Base-by-base conservation (phyloP, 2,329 filamentous ascomycete genomes). In the Orbilia quercus region DNA sequence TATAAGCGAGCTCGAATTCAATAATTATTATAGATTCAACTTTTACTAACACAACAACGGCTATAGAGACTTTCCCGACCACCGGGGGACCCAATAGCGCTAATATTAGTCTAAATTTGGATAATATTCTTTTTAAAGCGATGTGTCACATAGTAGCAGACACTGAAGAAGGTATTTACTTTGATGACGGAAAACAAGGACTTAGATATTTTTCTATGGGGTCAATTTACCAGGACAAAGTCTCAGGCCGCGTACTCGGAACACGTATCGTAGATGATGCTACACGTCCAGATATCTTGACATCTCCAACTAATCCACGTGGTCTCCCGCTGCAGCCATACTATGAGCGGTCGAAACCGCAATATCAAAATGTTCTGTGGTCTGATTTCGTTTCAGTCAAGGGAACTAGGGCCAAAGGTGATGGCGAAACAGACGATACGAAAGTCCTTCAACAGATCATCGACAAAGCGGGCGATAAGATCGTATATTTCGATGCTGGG, bases 401-500 rank as follows among this genome's bases (percentile, higher is more conserved):
- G 59, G 48, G 58, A 23, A 31, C 48, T 5, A 74, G 76, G 16
- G 62, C 54, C 12, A 44, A 53, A 18, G 70, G 70, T 14, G 70
- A 69, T 22, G 70, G 70, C 4, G 11, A 16, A 16, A 42, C 53
- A 7, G 70, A 69, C 34, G 63, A 74, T 45, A 70, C 34, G 1
- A 16, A 4, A 1, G 42, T 22, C 12, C 34, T 72, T 7, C 36
- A 72, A 44, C 7, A n/a, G 0, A 83, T 85, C n/a, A 83, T 90
- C 77, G 81, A 82, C 77, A 79, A 78, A 1, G 86, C 87, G 2
- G 44, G 7, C 1, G 81, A 82, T 18, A 82, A 84, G 71, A 81
- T 88, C 53, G 79, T 87, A 7, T 88, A 84, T 80, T 82, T 88
- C 71, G 85, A 87, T 77, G 82, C 83, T 74, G 86, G 86, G 51